These are phyloP conservation scores for Emergomyces pasteurianus DNA, from an alignment of 2,329 filamentous ascomycete species.

Conservation along the genomic window DNA sequence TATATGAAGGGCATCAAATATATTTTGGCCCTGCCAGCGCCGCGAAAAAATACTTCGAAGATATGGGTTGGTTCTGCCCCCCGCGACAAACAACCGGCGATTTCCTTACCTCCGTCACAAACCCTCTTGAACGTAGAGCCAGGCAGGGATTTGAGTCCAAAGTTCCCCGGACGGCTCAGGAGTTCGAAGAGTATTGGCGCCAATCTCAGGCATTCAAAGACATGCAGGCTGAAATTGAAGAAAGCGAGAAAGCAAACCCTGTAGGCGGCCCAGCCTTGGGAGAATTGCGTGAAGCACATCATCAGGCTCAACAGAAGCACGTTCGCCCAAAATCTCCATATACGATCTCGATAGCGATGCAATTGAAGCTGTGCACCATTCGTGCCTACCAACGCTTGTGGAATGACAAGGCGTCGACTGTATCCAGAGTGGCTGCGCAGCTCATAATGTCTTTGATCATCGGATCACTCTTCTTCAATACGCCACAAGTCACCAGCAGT, in stretches of 20 bases:
- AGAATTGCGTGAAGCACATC: conserved; percentile 22
- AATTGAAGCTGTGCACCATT: conserved; percentile 68
- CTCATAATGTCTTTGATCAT: conserved; percentile 65
- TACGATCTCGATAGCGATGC: conserved; percentile 64
- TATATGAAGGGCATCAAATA: conserved; percentile 68
- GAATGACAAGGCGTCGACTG: conserved; percentile 63
- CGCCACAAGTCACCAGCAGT: conserved; percentile 48
- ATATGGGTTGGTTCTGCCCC: conserved; percentile 57
- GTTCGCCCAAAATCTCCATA: conserved; percentile 45
- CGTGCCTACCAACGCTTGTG: conserved; percentile 64
- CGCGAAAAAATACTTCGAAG: conserved; percentile 55
- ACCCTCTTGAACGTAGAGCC: conserved; percentile 46
- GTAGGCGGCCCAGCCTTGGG: conserved; percentile 20
- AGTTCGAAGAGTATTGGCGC: conserved; percentile 47
- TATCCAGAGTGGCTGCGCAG: conserved; percentile 57
- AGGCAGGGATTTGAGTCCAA: conserved; percentile 47
- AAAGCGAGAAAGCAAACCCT: conserved; percentile 23
- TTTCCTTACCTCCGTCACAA: conserved; percentile 58
- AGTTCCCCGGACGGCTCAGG: conserved; percentile 55
- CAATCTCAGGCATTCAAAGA: conserved; percentile 21
- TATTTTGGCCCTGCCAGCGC: conserved; percentile 54
- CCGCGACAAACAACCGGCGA: conserved; percentile 56
- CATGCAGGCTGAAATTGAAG: conserved; percentile 24
- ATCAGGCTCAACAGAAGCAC: conserved; percentile 26
- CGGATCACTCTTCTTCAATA: conserved; percentile 47